Percentiles rank a stretch among this genome's conserved stretches.
Conservation (phyloP, 805 yeast species). For the Saccharomycopsis sp. region DNA sequence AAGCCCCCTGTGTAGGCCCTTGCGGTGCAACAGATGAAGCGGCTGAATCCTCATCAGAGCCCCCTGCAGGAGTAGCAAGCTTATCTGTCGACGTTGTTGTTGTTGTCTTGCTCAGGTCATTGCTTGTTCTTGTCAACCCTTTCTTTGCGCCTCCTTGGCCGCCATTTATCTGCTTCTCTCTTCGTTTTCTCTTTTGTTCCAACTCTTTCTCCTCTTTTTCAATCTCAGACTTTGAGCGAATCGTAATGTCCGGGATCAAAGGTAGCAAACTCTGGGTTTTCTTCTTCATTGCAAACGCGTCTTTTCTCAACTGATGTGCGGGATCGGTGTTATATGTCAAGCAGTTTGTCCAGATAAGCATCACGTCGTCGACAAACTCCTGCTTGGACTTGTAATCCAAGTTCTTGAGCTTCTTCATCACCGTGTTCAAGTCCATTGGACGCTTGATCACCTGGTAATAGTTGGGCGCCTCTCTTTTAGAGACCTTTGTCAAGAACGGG, state of each 20-base stretch:
- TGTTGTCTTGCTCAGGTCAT: too few species aligned
- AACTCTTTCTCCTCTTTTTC: slow-evolving; percentile 51
- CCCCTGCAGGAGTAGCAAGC: too few species aligned
- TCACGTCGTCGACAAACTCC: slow-evolving; percentile 89
- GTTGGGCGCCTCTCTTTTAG: slow-evolving; percentile 96
- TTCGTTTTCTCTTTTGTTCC: too few species aligned
- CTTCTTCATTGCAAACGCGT: slow-evolving; percentile 94
- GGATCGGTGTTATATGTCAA: slow-evolving; percentile 91
- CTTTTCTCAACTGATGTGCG: slow-evolving; percentile 78
- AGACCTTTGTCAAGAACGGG: slow-evolving; percentile 91
- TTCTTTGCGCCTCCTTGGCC: too few species aligned
- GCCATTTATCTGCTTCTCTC: slow-evolving; percentile 3
- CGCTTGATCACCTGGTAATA: slow-evolving; percentile 81
- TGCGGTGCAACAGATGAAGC: slow-evolving; percentile 9
- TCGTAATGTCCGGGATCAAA: slow-evolving; percentile 78
- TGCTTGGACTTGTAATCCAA: slow-evolving; percentile 77
- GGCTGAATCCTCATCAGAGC: slow-evolving; percentile 21
- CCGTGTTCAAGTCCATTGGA: slow-evolving; percentile 96
- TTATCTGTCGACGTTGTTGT: too few species aligned
- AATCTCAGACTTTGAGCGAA: slow-evolving; percentile 63
- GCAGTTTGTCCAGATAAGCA: slow-evolving; percentile 94
- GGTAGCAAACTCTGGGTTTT: slow-evolving; percentile 70
- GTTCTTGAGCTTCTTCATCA: slow-evolving; percentile 76
- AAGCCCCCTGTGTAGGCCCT: slow-evolving; percentile 2
- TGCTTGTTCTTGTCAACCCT: slow-evolving; percentile 32